phyloP scores from a whole-genome alignment of 2,329 filamentous ascomycete species.

The Sclerotiophoma versabilis region DNA sequence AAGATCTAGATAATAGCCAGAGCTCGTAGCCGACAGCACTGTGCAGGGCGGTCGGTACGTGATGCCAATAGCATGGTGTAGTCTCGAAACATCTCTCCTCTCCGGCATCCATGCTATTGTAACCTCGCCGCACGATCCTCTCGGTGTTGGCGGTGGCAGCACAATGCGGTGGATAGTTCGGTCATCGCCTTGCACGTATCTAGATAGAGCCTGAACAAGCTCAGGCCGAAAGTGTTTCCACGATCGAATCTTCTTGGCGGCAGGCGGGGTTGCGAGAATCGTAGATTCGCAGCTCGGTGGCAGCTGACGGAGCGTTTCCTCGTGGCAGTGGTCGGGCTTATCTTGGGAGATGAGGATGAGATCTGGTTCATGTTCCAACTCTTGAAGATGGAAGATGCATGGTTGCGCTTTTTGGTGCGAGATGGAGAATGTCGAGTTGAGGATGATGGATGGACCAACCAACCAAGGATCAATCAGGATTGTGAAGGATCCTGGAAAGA shows the following conservation, averaged over 20 bases:
- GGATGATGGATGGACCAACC: constrained; percentile 65
- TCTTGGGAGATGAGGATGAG: constrained; percentile 66
- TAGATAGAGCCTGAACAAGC: constrained; percentile 52
- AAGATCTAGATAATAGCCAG: constrained; percentile 48
- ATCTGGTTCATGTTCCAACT: constrained; percentile 61
- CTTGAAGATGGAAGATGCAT: constrained; percentile 64
- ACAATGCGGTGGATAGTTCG: constrained; percentile 57
- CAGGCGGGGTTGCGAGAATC: constrained; percentile 71
- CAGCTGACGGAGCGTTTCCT: constrained; percentile 71
- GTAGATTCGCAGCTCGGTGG: constrained; percentile 62
- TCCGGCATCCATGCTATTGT: constrained; percentile 72
- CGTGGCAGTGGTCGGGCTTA: constrained; percentile 74
- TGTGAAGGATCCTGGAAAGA: constrained; percentile 61
- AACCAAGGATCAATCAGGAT: constrained; percentile 78
- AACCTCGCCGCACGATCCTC: constrained; percentile 69
- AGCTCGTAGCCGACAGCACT: constrained; percentile 41
- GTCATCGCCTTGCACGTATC: constrained; percentile 51
- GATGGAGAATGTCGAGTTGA: constrained; percentile 67
- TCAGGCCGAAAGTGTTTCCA: constrained; percentile 72
- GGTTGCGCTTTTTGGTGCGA: constrained; percentile 63
- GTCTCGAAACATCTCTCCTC: constrained; percentile 64
- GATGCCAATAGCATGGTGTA: constrained; percentile 74
- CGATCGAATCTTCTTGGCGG: constrained; percentile 69
- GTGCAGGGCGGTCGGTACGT: constrained; percentile 70
- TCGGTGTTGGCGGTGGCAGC: constrained; percentile 61